Base-by-base conservation (phyloP, 352 stramenopile genomes). In the Globisporangium perplexum region DNA sequence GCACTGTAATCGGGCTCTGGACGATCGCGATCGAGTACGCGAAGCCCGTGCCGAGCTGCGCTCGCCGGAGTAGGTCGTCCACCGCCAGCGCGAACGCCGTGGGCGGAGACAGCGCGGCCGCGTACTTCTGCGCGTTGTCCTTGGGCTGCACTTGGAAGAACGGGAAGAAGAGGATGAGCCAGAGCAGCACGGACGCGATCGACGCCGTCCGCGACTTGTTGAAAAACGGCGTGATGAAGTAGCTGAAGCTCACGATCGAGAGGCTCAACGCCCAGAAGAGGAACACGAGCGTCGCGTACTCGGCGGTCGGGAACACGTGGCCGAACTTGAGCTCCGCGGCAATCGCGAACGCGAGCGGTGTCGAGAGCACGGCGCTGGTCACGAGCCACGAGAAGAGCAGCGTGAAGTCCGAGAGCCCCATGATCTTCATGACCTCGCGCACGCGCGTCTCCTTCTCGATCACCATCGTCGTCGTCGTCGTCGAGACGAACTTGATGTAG, bases 341-440 rank as follows among this genome's bases (percentile, higher is more conserved):
- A 24, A 86, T 70, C 4, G 62, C 62, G 52, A 86, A 73, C 3
- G 74, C 62, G 26, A 83, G 48, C 8, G 65, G 67, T n/a, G 81
- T 77, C 30, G 75, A 71, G 14, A 88, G 46, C 7, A 86, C 31
- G 3, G 61, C 57, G 12, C 59, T 79, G 8, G 77, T 86, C 15
- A 81, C 46, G n/a, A 68, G 66, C 77, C 78, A 88, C 10, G 80
- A 88, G n/a, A 58, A 59, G 24, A 88, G 69, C 42, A 92, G 61
- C 24, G 76, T 82, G 28, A 57, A 45, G 50, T 86, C 79, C 4
- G 74, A 79, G 1, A 92, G 59, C 0, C 85, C 85, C 80, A 91
- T 91, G 60, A 89, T 92, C 69, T 85, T 86, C 76, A 95, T 88
- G 41, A 91, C 69, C 46, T 92, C 77, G 10, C 81, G 77, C 33